A percentile compares a stretch with the other conserved stretches of the same genome.
Conservation (phyloP, 345 rosid species). For the Arabis alpina region DNA sequence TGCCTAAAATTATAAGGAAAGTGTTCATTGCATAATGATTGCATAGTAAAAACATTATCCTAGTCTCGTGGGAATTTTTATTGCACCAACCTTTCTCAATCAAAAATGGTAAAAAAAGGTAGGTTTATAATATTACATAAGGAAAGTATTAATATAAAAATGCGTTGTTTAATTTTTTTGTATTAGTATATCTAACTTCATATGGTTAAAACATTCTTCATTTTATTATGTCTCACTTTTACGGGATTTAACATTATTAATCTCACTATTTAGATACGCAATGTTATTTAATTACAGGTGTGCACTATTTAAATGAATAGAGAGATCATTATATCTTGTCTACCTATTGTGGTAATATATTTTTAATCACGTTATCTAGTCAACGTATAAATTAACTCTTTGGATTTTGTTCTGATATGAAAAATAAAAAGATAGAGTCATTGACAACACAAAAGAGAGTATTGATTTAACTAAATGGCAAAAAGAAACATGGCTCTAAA, state of each 20-base stretch:
- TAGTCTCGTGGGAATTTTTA: constrained; percentile 32
- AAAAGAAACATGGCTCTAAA: too few species aligned
- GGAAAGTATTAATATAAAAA: constrained; percentile 30
- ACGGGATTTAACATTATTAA: constrained; percentile 4
- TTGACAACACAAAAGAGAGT: too few species aligned
- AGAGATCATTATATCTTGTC: constrained; percentile 9
- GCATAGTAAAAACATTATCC: constrained; percentile 43
- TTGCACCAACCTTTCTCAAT: constrained; percentile 35
- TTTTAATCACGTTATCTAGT: constrained; percentile 3
- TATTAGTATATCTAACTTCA: constrained; percentile 18
- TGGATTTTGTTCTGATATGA: neutral
- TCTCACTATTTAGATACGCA: constrained; percentile 2
- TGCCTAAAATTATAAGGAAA: constrained; percentile 2
- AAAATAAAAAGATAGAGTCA: too few species aligned
- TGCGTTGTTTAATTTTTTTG: constrained; percentile 13
- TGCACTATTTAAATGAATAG: constrained; percentile 9
- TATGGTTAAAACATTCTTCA: constrained; percentile 29
- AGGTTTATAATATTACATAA: constrained; percentile 32
- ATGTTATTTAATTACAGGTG: constrained; percentile 15
- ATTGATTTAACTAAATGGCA: too few species aligned
- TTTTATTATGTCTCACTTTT: constrained; percentile 31
- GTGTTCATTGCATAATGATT: constrained; percentile 43
- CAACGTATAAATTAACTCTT: neutral
- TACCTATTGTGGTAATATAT: constrained; percentile 2
- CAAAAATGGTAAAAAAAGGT: constrained; percentile 30